Evolutionary conservation across 192 early-diverging fungal genomes (phyloP), one percentile per base, ranked within the genome.

Genomic region (Ambispora gerdemannii): DNA sequence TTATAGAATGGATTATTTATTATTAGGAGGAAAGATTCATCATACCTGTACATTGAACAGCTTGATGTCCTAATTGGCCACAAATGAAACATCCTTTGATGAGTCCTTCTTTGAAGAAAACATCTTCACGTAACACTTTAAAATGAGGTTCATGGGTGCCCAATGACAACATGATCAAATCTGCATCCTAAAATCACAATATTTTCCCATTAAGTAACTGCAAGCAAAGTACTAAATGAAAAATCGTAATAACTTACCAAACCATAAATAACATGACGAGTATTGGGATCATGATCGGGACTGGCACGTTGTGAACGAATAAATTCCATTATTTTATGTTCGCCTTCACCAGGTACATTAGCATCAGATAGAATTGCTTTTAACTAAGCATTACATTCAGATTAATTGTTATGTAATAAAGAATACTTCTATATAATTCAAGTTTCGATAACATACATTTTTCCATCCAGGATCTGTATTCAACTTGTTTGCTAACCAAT

Each of bases 261-360:
- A 53, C 93, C 93, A 74, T 97, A 94, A 24, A 98, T 84, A 32
- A 97, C 95, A 78, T 99, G 97, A 20, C 84, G 80, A 7, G 92
- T 93, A 74, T 97, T 98, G n/a, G 94, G 90, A 63, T 93, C 82
- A 50, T 96, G 93, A 28, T 87, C 84, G 1, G 90, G 88, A 65
- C 84, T 86, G 33, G 88, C 81, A 55, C 94, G 88, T 59, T 91
- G 90, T 4, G 83, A 78, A 13, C 97, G 88, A 61, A 99, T 89
- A 73, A 89, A 99, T 70, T 96, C 92, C 97, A 98, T 99, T 74
- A 99, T 95, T 82, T 98, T 99, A 79, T 99, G 97, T 78, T 99
- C 97, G 47, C 97, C 97, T 81, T 99, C 97, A 59, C 97, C 97
- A 3, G 97, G 95, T 0, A 98, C 95, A 28, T 90, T 93, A 65